Evolutionary conservation across 805 yeast species (phyloP).

Genomic region (Saturnispora sanitii): DNA sequence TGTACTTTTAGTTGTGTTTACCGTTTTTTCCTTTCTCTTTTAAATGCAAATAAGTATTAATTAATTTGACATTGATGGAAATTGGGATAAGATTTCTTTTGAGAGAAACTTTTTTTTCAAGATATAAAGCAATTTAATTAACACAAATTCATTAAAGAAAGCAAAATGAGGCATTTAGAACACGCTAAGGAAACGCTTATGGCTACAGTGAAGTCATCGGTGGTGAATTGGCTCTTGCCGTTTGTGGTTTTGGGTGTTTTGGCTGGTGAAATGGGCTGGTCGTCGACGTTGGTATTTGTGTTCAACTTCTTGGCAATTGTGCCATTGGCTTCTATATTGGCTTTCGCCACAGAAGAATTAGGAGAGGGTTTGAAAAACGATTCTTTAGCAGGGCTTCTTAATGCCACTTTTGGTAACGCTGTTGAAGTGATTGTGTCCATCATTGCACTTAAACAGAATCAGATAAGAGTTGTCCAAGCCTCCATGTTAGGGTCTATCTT

Average conservation of each 20-base stretch:
- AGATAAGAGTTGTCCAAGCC: slow-evolving; percentile 91
- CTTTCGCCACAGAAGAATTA: slow-evolving; percentile 89
- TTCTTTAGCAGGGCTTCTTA: slow-evolving; percentile 85
- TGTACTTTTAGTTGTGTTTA: too few relatives aligned
- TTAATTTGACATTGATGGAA: too few relatives aligned
- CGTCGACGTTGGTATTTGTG: slow-evolving; percentile 48
- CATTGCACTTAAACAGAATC: slow-evolving; percentile 78
- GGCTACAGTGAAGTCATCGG: slow-evolving; percentile 26
- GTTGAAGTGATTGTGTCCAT: slow-evolving; percentile 92
- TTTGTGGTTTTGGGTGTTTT: slow-evolving; percentile 85
- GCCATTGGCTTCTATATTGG: slow-evolving; percentile 83
- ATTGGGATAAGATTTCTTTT: too few relatives aligned
- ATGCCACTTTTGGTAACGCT: slow-evolving; percentile 97
- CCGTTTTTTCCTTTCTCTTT: too few relatives aligned
- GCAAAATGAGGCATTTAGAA: not conserved
- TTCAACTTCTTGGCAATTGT: slow-evolving; percentile 83
- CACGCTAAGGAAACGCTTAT: not conserved
- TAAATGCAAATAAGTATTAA: too few relatives aligned
- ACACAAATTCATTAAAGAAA: too few relatives aligned
- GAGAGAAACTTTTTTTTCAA: not conserved
- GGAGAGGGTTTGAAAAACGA: slow-evolving; percentile 75
- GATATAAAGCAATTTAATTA: too few relatives aligned
- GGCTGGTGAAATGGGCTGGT: slow-evolving; percentile 53
- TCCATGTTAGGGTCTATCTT: slow-evolving; percentile 93
- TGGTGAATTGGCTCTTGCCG: slow-evolving; percentile 64